Evolutionary conservation across 1,284 basidiomycete genomes (phyloP).

Genomic region (Cryptococcus wingfieldii): DNA sequence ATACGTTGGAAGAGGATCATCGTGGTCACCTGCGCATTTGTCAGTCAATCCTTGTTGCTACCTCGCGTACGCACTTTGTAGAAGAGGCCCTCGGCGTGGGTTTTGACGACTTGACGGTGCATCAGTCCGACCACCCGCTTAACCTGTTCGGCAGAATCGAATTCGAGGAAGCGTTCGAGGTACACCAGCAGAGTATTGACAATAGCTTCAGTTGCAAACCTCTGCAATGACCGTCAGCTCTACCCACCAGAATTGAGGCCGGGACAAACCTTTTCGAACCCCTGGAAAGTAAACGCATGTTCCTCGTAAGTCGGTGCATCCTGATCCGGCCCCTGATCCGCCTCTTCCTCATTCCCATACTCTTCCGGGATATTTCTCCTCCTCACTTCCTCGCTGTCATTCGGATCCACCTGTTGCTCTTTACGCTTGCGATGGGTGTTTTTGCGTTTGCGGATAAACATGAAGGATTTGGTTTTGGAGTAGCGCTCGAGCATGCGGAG

Average conservation of each 20-base stretch:
- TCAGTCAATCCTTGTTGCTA: neutral
- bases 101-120: conserved; percentile 80
- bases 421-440: conserved; percentile 56
- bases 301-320: conserved; percentile 65
- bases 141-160: conserved; percentile 72
- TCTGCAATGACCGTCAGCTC: conserved; percentile 50
- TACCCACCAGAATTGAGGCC: neutral
- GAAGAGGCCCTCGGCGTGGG: conserved; percentile 84
- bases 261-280: conserved; percentile 68
- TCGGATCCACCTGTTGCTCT: conserved; percentile 21
- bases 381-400: conserved; percentile 2
- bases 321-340: conserved; percentile 56
- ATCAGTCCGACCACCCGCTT: conserved; percentile 78
- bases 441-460: conserved; percentile 71
- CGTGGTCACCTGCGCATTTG: conserved; percentile 67
- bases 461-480: conserved; percentile 65
- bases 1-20: conserved; percentile 78
- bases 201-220: conserved; percentile 79
- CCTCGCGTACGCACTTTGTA: conserved; percentile 64
- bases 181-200: conserved; percentile 76
- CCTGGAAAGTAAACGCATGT: conserved; percentile 81
- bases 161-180: conserved; percentile 73
- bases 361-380: conserved; percentile 33
- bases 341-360: conserved; percentile 50
- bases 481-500: conserved; percentile 82